Percentiles rank a stretch among this genome's conserved stretches.
phyloP scores from a whole-genome alignment of 768 basidiomycete genomes.

The Leucocoprinus leucothites region DNA sequence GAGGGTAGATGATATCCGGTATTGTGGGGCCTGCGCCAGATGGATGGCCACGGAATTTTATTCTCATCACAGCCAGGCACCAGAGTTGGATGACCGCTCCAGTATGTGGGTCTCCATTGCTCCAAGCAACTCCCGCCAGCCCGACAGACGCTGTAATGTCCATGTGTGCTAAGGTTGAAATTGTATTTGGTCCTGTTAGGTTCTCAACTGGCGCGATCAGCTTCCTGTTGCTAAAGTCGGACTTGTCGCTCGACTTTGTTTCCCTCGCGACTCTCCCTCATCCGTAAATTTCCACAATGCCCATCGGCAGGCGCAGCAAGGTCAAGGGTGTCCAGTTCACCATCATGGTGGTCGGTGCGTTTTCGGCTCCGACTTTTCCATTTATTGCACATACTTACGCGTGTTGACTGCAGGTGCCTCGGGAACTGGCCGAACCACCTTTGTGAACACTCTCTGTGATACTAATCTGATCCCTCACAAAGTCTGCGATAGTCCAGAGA shows the following conservation, averaged over 20 bases:
- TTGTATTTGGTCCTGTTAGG: background rate
- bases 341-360: conserved; percentile 85
- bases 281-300: conserved; percentile 29
- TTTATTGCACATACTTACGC: conserved; percentile 7
- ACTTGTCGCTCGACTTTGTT: background rate
- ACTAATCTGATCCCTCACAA: conserved; percentile 72
- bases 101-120: too few relatives aligned
- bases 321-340: conserved; percentile 91
- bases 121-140: too few relatives aligned
- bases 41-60: too few relatives aligned
- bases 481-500: conserved; percentile 56
- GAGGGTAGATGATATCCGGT: too few relatives aligned
- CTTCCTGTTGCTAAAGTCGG: background rate
- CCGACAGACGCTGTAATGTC: background rate
- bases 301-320: conserved; percentile 62
- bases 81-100: too few relatives aligned
- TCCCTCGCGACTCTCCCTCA: background rate
- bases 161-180: background rate
- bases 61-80: too few relatives aligned
- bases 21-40: too few relatives aligned
- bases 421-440: conserved; percentile 85
- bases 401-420: conserved; percentile 60
- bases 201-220: background rate
- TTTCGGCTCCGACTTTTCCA: background rate
- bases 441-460: conserved; percentile 91